Evolutionary conservation across 176 grass and related monocot species (phyloP).

Genomic region (Phoenix dactylifera): DNA sequence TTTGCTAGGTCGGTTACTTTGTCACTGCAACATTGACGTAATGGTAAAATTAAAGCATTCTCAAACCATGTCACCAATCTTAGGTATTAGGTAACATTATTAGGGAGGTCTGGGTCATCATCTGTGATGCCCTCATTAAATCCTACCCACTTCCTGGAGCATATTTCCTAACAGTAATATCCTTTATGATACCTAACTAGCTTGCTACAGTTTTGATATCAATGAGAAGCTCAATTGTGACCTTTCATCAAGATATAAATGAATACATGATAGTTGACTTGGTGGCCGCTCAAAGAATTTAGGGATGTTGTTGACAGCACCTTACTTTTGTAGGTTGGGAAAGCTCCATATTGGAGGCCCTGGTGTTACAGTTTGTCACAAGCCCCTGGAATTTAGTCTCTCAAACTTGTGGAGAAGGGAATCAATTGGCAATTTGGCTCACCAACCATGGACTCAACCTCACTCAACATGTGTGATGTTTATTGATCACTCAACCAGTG

Average conservation of each 20-base stretch:
- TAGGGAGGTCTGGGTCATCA: constrained; percentile 27
- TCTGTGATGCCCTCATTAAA: constrained; percentile 35
- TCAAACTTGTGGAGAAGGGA: no score
- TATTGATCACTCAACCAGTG: no score
- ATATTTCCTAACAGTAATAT: constrained; percentile 11
- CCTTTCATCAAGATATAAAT: background rate
- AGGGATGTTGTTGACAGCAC: no score
- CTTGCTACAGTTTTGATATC: constrained; percentile 20
- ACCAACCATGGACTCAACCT: no score
- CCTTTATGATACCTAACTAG: constrained; percentile 43
- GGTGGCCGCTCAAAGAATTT: no score
- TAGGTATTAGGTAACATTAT: constrained; percentile 50
- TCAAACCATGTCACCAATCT: constrained; percentile 36
- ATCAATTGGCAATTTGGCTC: no score
- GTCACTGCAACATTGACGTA: constrained; percentile 32
- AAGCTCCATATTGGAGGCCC: no score
- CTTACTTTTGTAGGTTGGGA: no score
- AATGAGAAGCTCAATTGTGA: constrained; percentile 23
- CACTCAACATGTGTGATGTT: no score
- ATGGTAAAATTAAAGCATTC: constrained; percentile 28
- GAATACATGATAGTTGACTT: no score
- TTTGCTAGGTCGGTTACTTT: constrained; percentile 41
- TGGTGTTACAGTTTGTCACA: no score
- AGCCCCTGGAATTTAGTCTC: no score
- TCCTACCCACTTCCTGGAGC: constrained; percentile 25